Evolutionary conservation across 306 rosid species (phyloP).

Genomic region (Vigna reflexopilosa): DNA sequence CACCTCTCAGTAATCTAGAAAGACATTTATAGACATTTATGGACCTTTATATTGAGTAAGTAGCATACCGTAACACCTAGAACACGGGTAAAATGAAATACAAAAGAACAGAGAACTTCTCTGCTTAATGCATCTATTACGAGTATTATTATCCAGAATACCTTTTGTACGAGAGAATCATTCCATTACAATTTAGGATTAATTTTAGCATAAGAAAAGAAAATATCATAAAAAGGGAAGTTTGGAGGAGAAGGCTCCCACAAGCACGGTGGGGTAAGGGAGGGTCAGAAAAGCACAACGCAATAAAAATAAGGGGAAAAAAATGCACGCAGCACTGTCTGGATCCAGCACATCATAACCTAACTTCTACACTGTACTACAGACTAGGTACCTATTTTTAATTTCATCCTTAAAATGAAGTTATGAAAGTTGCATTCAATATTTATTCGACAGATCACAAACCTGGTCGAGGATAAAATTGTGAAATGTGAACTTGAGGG

Average conservation of each 20-base stretch:
- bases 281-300: background rate
- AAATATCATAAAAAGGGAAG: no score
- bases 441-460: constrained; percentile 27
- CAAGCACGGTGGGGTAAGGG: background rate
- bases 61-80: constrained; percentile 29
- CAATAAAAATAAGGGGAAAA: background rate
- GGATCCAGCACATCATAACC: constrained; percentile 23
- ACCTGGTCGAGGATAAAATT: constrained; percentile 99
- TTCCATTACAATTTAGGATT: background rate
- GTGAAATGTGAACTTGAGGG: constrained; percentile 95
- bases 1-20: constrained; percentile 30
- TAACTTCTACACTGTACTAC: constrained; percentile 21
- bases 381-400: constrained; percentile 18
- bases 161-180: constrained; percentile 16
- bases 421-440: constrained; percentile 7
- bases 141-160: background rate
- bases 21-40: constrained; percentile 10
- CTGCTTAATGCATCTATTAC: constrained; percentile 7
- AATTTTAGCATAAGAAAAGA: background rate
- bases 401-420: constrained; percentile 30
- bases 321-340: background rate
- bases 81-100: background rate
- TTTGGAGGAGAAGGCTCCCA: background rate
- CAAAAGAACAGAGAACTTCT: constrained; percentile 3
- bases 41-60: background rate